Evolutionary conservation across 495 filamentous ascomycete species (phyloP), one percentile per base, ranked within the genome.

Genomic region (Penicillium roqueforti): DNA sequence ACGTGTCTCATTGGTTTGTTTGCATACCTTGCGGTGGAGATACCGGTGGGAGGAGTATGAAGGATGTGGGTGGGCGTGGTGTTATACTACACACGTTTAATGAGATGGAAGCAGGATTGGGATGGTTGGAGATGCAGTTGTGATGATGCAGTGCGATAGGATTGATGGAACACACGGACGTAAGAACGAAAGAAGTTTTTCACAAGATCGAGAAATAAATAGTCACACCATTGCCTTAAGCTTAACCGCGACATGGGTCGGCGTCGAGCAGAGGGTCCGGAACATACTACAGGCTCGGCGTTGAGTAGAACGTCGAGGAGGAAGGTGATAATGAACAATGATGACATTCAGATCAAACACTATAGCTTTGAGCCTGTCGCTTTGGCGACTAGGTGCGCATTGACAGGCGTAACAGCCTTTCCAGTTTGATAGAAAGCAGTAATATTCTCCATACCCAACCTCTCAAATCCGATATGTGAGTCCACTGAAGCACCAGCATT

Each of bases 401-500:
- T 89, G 14, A 87, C 84, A 9, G 84, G 80, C 31, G 85, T 88
- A 38, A 88, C 56, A 4, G 85, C 75, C 58, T 77, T 69, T 41
- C 72, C 67, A 3, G 75, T 79, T 29, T 67, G 57, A 7, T 87
- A 63, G 49, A 85, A 85, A 1, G 74, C 76, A 59, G 84, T 67
- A 28, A 90, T 80, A 69, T 90, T 90, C 67, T 83, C 73, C 83
- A 90, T 88, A 23, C 79, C 82, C 62, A 89, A 57, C 61, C 80
- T 75, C 74, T 92, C 87, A 63, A 90, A 90, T 6, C 84, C 85
- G 42, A 81, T 71, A 58, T 87, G 83, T 47, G 83, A 85, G 68
- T 90, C 86, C 31, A 90, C 67, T 18, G 83, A 84, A 4, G 83
- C 85, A 9, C 87, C 86, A 7, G 86, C 88, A 62, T 87, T 89